phyloP scores from a whole-genome alignment of 768 basidiomycete species.

The Hygrophorus pudorinus region DNA sequence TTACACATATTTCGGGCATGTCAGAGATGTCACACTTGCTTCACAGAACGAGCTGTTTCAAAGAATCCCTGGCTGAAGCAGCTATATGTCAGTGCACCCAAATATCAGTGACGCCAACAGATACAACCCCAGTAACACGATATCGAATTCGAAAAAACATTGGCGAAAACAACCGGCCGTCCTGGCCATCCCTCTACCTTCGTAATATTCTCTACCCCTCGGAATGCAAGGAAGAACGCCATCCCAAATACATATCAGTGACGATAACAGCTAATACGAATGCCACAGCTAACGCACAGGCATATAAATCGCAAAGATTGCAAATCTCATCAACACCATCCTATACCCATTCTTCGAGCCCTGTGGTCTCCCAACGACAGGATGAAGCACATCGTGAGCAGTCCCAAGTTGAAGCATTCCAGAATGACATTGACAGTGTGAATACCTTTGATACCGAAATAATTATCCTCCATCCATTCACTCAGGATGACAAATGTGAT shows the following conservation, averaged over 20 bases:
- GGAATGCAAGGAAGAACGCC: slow-evolving; percentile 75
- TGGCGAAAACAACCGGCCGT: slow-evolving; percentile 39
- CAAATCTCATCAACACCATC: slow-evolving; percentile 78
- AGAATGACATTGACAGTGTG: slow-evolving; percentile 67
- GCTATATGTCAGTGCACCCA: no score
- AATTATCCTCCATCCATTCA: slow-evolving; percentile 58
- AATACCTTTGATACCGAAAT: slow-evolving; percentile 50
- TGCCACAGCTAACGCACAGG: slow-evolving; percentile 39
- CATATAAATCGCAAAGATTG: slow-evolving; percentile 92
- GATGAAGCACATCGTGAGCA: slow-evolving; percentile 82
- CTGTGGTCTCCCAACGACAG: slow-evolving; percentile 84
- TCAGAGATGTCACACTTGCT: slow-evolving; percentile 1
- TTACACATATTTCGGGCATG: neutral
- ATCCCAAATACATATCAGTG: slow-evolving; percentile 1
- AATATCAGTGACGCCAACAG: slow-evolving; percentile 74
- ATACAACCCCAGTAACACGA: slow-evolving; percentile 84
- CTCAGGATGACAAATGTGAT: slow-evolving; percentile 79
- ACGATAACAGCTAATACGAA: neutral
- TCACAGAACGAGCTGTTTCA: slow-evolving; percentile 28
- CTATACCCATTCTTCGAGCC: slow-evolving; percentile 87
- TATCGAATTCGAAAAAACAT: slow-evolving; percentile 72
- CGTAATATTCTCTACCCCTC: slow-evolving; percentile 59
- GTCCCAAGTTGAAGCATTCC: slow-evolving; percentile 79
- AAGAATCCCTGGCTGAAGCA: slow-evolving; percentile 30
- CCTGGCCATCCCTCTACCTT: slow-evolving; percentile 28